Conservation (phyloP, 2,329 filamentous ascomycete genomes). For the Diaporthe caulivora region DNA sequence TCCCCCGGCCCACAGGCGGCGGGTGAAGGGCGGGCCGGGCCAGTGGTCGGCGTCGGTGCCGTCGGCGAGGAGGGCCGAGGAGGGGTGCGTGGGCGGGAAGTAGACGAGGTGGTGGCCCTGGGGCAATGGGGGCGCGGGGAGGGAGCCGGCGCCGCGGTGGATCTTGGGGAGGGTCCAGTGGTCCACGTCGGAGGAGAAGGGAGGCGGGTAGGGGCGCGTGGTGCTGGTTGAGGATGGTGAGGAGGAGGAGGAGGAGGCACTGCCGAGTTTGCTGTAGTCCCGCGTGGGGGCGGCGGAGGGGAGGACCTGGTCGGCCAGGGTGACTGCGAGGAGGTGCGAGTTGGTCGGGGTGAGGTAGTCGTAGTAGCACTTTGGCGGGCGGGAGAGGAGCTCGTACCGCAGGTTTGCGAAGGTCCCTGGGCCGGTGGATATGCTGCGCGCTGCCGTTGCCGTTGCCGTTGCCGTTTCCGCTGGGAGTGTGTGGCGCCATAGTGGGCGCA, state of each 20-base stretch:
- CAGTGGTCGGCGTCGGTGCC: constrained; percentile 86
- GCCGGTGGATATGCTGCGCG: constrained; percentile 28
- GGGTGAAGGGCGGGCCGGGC: constrained; percentile 77
- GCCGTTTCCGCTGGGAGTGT: not conserved
- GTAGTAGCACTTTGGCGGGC: constrained; percentile 50
- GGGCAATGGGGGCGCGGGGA: constrained; percentile 57
- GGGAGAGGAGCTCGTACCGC: constrained; percentile 34
- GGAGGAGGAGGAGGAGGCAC: too few relatives aligned
- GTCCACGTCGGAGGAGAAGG: constrained; percentile 43
- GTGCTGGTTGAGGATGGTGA: not conserved
- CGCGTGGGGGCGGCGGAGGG: not conserved
- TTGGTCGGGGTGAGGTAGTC: constrained; percentile 68
- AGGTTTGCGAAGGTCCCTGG: constrained; percentile 37
- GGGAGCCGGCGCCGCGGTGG: not conserved
- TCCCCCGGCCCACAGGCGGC: constrained; percentile 92
- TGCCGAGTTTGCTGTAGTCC: too few relatives aligned
- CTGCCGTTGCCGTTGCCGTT: not conserved
- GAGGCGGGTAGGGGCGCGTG: constrained; percentile 38
- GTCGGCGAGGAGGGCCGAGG: constrained; percentile 77
- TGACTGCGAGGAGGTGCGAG: constrained; percentile 74
- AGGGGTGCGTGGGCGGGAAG: constrained; percentile 79
- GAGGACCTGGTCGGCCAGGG: constrained; percentile 57
- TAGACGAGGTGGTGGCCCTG: constrained; percentile 87
- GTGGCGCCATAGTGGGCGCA: constrained; percentile 29
- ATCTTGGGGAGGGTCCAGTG: constrained; percentile 48